A percentile compares a stretch with the other conserved stretches of the same genome.
These are phyloP conservation scores for Auxenochlorella pyrenoidosa DNA, from an alignment of 139 green algal species.

Conservation along the genomic window DNA sequence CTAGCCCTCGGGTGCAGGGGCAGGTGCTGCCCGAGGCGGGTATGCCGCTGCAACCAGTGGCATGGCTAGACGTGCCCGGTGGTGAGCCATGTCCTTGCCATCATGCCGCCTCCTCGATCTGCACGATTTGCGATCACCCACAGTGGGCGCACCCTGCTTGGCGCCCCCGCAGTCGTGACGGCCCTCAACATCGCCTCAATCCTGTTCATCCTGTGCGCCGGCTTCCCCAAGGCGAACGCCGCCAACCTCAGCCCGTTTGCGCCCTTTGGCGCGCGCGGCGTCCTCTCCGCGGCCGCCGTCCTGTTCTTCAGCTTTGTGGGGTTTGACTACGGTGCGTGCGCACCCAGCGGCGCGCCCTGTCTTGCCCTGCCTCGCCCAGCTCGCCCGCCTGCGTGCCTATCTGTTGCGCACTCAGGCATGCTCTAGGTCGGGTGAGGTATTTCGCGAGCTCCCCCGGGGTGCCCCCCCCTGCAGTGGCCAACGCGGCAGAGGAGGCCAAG, in stretches of 20 bases:
- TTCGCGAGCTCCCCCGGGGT: too few relatives aligned
- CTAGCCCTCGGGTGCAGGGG: too few relatives aligned
- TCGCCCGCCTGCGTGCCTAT: too few relatives aligned
- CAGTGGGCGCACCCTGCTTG: background rate
- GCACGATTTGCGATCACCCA: too few relatives aligned
- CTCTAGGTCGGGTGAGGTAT: too few relatives aligned
- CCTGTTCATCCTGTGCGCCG: conserved; percentile 65
- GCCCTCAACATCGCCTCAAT: conserved; percentile 66
- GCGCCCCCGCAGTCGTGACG: conserved; percentile 46
- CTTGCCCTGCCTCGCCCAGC: background rate
- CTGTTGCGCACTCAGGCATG: too few relatives aligned
- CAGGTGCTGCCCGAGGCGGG: too few relatives aligned
- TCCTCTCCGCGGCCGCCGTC: conserved; percentile 64
- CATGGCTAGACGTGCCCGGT: background rate
- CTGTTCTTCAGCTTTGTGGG: conserved; percentile 62
- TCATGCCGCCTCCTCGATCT: too few relatives aligned
- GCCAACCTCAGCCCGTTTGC: conserved; percentile 67
- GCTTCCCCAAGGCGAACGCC: conserved; percentile 45
- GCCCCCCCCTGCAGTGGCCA: conserved; percentile 53
- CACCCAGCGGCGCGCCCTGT: too few relatives aligned
- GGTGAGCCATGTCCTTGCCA: background rate
- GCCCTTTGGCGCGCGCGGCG: conserved; percentile 54
- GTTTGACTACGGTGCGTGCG: background rate
- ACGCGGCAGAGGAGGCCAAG: conserved; percentile 69
- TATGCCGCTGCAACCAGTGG: too few relatives aligned